Evolutionary conservation across 345 rosid genomes (phyloP), one percentile per base, ranked within the genome.

Genomic region (Bruguiera gymnorhiza): DNA sequence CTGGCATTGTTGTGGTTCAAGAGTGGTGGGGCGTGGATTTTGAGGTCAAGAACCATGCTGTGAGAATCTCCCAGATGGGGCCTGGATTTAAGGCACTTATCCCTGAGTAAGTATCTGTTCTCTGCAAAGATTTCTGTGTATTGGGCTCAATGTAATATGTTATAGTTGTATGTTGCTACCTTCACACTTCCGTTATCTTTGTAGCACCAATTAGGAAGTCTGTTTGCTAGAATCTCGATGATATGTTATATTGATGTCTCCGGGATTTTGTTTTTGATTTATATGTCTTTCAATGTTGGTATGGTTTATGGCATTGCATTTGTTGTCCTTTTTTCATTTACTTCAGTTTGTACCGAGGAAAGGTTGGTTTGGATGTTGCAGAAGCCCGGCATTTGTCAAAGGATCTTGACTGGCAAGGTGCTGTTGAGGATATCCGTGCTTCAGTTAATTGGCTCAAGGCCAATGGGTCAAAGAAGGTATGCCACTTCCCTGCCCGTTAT

Each of bases 1-100:
- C 97, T 0, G 98, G 98, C 36, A 85, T 92, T 52, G 93, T 94
- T 24, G 97, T 94, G 79, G 75, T 94, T 63, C 97, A 94, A 67
- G 98, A 94, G 75, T 94, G 98, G 98, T 94, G 98, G 97, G 98
- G 97, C 58, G 95, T 91, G 76, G 98, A 94, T 73, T 94, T 76
- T 60, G 97, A 94, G 85, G 81, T 91, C 84, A 94, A 91, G 83
- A 91, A 94, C 76, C 98, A 94, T 60, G 97, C 98, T 34, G 19
- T 75, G 57, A 88, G 89, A 81, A 88, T 94, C 67, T 85, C 97
- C 43, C 90, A 91, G 50, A 85, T 94, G 34, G 86, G 76, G 6
- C 88, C 93, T 67, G 97, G 97, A 37, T 91, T 87, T 56, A 88
- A 87, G 81, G 86, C 92, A 4, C 96, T 94, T 70, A 94, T 91